Evolutionary conservation across 1,284 basidiomycete genomes (phyloP).

Genomic region (Pseudozyma flocculosa): DNA sequence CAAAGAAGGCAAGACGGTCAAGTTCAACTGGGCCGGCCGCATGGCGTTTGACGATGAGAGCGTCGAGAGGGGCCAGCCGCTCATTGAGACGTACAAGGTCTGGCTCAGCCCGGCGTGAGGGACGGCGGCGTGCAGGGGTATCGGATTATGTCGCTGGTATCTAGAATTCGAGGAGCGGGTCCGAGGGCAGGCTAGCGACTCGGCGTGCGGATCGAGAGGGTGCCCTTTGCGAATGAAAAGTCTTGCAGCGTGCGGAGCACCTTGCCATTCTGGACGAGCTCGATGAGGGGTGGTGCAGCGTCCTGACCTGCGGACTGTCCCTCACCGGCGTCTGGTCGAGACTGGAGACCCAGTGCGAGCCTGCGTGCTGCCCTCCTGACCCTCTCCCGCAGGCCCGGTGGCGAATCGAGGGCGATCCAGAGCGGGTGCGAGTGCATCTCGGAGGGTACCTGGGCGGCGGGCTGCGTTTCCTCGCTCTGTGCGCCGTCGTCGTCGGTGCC

Average conservation of each 20-base stretch:
- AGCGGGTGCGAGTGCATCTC: no score
- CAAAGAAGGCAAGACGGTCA: conserved; percentile 30
- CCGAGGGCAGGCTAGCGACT: no score
- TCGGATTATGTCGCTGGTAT: no score
- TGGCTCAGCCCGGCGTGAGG: conserved; percentile 12
- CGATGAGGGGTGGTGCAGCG: conserved; percentile 7
- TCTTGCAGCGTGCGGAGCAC: conserved; percentile 18
- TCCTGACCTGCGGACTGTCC: no score
- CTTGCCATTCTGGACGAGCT: conserved; percentile 12
- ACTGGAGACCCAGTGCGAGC: conserved; percentile 19
- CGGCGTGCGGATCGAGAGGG: conserved; percentile 6
- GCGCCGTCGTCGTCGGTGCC: conserved; percentile 6
- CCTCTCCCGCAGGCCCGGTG: conserved; percentile 24
- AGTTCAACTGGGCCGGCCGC: conserved; percentile 36
- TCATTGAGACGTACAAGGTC: conserved; percentile 35
- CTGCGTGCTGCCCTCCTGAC: conserved; percentile 29
- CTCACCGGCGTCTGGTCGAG: no score
- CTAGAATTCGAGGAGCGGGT: no score
- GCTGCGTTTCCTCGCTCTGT: no score
- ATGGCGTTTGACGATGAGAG: conserved; percentile 37
- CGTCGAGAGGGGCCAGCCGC: conserved; percentile 16
- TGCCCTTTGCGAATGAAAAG: conserved; percentile 28
- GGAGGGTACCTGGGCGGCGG: no score
- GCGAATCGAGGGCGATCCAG: conserved; percentile 20
- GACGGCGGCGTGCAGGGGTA: no score